A percentile compares a stretch with the other conserved stretches of the same genome.
phyloP scores from a whole-genome alignment of 306 rosid genomes.

The Geum urbanum region DNA sequence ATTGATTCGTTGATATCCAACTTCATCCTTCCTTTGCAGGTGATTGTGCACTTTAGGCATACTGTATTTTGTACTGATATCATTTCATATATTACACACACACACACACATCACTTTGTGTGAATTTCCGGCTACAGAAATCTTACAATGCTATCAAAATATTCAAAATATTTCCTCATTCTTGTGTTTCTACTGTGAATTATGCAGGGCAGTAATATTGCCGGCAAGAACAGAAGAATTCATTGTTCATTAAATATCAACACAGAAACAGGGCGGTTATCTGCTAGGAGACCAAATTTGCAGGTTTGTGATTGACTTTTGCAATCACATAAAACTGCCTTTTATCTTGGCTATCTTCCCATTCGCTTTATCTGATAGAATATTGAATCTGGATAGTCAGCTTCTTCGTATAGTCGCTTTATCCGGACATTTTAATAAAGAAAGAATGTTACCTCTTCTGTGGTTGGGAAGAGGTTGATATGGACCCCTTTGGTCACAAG shows the following conservation, averaged over 20 bases:
- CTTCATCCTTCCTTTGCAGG: conserved; percentile 97
- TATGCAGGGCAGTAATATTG: conserved; percentile 67
- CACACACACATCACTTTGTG: too few relatives aligned
- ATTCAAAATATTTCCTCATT: not conserved
- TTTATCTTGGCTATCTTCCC: not conserved
- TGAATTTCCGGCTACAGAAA: not conserved
- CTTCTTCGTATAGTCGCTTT: not conserved
- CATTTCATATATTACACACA: too few relatives aligned
- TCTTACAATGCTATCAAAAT: not conserved
- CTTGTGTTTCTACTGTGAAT: not conserved
- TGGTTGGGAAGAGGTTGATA: not conserved
- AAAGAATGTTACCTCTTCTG: not conserved
- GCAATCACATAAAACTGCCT: not conserved
- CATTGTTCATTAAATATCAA: conserved; percentile 92
- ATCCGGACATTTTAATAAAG: not conserved
- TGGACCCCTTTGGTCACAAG: not conserved
- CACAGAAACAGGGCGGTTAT: conserved; percentile 90
- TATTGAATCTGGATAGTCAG: conserved; percentile 8
- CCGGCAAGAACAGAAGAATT: conserved; percentile 73
- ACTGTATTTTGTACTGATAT: not conserved
- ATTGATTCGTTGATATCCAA: conserved; percentile 87
- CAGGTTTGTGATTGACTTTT: conserved; percentile 50
- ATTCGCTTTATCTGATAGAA: not conserved
- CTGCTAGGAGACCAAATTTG: conserved; percentile 93
- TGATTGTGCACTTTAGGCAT: conserved; percentile 21